Evolutionary conservation across 2,329 filamentous ascomycete species (phyloP).

Genomic region (Nigrospora sphaerica): DNA sequence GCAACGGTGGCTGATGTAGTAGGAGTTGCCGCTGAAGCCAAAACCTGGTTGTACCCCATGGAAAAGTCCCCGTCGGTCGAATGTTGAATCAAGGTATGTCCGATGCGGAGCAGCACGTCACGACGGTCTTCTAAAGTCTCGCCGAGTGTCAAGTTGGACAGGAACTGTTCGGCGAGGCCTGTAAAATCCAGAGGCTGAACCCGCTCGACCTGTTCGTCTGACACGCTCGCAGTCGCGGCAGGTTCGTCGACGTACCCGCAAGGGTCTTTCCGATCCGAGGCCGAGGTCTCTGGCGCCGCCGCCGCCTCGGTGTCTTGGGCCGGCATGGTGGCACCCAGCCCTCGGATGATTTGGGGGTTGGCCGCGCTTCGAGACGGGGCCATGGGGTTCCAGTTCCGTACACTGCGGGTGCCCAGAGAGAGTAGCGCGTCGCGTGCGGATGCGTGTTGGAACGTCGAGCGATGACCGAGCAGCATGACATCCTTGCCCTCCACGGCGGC

Average conservation of each 20-base stretch:
- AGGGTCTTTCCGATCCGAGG: neutral
- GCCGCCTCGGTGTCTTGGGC: slow-evolving; percentile 9
- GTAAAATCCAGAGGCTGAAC: neutral
- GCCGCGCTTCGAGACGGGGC: slow-evolving; percentile 3
- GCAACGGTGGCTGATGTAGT: neutral
- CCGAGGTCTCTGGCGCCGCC: neutral
- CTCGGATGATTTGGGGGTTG: neutral
- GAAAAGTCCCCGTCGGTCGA: neutral
- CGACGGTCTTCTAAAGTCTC: neutral
- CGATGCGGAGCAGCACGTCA: neutral
- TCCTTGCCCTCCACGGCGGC: slow-evolving; percentile 15
- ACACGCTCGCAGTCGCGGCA: no score
- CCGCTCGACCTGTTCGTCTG: neutral
- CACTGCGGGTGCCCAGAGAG: slow-evolving; percentile 17
- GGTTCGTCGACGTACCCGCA: no score
- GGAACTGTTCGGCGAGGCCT: neutral
- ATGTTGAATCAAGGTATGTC: neutral
- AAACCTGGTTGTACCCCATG: neutral
- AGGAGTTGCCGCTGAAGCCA: neutral
- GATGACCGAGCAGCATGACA: slow-evolving; percentile 21
- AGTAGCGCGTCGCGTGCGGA: slow-evolving; percentile 19
- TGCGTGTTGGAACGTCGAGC: slow-evolving; percentile 16
- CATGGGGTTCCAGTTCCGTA: slow-evolving; percentile 17
- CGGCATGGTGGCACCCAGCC: slow-evolving; percentile 13
- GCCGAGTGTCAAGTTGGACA: neutral